Conservation (phyloP, 257 asterid genomes). For the Solanum appendiculatum region DNA sequence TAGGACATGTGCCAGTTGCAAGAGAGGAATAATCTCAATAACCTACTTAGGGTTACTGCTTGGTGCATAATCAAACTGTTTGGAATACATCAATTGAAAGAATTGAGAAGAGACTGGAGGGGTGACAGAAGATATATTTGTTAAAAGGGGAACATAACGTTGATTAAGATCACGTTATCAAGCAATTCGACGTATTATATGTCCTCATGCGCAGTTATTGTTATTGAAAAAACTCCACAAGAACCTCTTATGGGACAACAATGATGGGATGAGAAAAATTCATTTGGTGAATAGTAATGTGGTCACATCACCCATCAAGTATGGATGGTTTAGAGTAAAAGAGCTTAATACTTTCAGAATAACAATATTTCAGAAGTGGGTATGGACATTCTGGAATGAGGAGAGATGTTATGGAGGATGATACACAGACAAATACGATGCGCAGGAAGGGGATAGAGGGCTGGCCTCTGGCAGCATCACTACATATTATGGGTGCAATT, state of each 20-base stretch:
- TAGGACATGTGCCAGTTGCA: not conserved
- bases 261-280: not conserved
- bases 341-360: not conserved
- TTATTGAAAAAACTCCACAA: not conserved
- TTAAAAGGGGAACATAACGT: not conserved
- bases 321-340: not conserved
- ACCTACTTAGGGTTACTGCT: not conserved
- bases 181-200: not conserved
- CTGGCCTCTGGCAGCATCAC: not conserved
- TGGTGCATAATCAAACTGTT: not conserved
- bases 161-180: not conserved
- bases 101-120: not conserved
- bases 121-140: not conserved
- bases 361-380: not conserved
- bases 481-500: not conserved
- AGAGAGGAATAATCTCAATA: not conserved
- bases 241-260: not conserved
- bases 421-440: not conserved
- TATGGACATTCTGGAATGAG: not conserved
- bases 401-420: not conserved
- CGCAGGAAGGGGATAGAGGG: not conserved
- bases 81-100: not conserved
- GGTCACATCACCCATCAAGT: not conserved
- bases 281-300: not conserved
- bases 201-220: not conserved